Percentiles rank a stretch among this genome's conserved stretches.
These are phyloP conservation scores for Pseudonitzschia multiseries DNA, from an alignment of 108 stramenopile species.

Conservation along the genomic window DNA sequence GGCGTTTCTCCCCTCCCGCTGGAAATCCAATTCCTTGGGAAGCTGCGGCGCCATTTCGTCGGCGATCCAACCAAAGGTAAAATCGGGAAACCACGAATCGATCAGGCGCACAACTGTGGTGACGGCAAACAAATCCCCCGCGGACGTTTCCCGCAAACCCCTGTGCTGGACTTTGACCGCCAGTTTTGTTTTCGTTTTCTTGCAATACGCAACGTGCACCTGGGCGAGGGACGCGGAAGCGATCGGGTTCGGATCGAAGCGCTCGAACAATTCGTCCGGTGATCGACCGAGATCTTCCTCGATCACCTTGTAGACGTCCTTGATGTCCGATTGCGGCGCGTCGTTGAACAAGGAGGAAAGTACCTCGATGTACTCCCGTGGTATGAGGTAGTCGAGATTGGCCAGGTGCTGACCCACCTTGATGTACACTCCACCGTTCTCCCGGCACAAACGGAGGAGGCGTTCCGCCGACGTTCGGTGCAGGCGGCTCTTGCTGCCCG, in stretches of 20 bases:
- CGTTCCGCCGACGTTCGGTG: conserved; percentile 67
- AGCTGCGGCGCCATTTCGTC: conserved; percentile 92
- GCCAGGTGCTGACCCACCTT: conserved; percentile 93
- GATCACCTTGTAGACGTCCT: conserved; percentile 59
- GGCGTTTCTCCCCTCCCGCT: conserved; percentile 80
- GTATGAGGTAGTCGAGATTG: conserved; percentile 90
- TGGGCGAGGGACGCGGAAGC: conserved; percentile 94
- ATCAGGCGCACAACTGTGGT: conserved; percentile 63
- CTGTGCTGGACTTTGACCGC: conserved; percentile 94
- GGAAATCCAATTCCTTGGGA: conserved; percentile 91
- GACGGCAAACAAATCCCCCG: conserved; percentile 85
- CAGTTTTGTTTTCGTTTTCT: conserved; percentile 65
- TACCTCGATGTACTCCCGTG: conserved; percentile 77
- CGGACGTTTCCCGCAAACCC: conserved; percentile 82
- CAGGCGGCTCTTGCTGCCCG: conserved; percentile 22
- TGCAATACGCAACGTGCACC: conserved; percentile 78
- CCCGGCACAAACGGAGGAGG: conserved; percentile 75
- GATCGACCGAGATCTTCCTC: conserved; percentile 73
- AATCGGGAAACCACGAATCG: conserved; percentile 79
- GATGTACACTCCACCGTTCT: conserved; percentile 86
- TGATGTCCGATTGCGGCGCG: conserved; percentile 56
- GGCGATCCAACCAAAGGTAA: conserved; percentile 93
- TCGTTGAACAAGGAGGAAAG: conserved; percentile 81
- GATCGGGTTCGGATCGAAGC: conserved; percentile 81
- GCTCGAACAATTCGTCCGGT: conserved; percentile 78